Evolutionary conservation across 140 eudicot species (phyloP), one percentile per base, ranked within the genome.

Genomic region (Anethum foeniculum): DNA sequence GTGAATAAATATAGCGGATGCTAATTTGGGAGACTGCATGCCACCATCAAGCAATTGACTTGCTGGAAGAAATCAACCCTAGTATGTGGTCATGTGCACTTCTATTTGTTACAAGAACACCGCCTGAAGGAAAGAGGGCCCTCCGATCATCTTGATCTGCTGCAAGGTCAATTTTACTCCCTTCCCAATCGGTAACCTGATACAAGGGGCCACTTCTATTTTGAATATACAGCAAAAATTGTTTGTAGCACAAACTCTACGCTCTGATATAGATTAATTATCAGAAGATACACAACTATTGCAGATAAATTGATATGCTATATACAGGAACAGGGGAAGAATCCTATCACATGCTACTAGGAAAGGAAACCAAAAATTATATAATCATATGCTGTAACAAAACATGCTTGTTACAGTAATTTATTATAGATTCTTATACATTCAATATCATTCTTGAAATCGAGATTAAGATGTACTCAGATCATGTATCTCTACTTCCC

Each of bases 131-230:
- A 80, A 75, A 95, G 52, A 95, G 39, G 38, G 83, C 83, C 84
- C 93, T 92, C 76, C 97, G 84, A 79, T 90, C 93, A 47, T 23
- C 83, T 82, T 92, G 77, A 90, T 95, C 97, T 47, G 89, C 97
- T 34, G 93, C 91, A 80, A 95, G 89, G 85, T 95, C 91, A 77
- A 95, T 90, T 77, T 82, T 38, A 80, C 85, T 87, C n/a, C 97
- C 97, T 19, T 80, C 85, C 99, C 99, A 95, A 82, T 95, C 99
- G 25, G 92, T 89, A 77, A 95, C 97, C 99, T 95, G 89, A 46
- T n/a, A 68, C 58, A 43, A 74, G 3, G 19, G n/a, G 23, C 2
- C 36, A 69, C 43, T 43, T n/a, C 34, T 44, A 23, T 44, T 43
- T 3, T 0, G 30, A 21, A 25, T 7, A n/a, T 41, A 13, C 19